Percentiles rank a stretch among this genome's conserved stretches.
These are phyloP conservation scores for Leishmania martiniquensis DNA, from an alignment of 208 protist genomes.

Conservation along the genomic window DNA sequence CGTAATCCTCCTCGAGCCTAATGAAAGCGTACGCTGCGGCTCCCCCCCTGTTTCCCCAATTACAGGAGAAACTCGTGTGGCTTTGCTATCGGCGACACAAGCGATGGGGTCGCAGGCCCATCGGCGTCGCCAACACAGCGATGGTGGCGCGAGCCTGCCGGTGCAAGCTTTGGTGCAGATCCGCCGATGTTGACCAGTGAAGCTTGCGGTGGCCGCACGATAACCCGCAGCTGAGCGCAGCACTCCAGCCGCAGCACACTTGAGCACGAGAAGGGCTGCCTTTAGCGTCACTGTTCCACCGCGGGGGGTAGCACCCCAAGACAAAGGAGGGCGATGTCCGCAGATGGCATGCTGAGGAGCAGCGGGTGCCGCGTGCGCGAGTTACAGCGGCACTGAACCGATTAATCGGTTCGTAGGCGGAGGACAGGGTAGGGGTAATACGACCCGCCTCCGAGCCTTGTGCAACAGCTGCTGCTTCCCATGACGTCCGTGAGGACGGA, in stretches of 20 bases:
- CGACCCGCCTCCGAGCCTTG: not conserved
- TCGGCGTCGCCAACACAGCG: not conserved
- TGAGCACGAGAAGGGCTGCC: not conserved
- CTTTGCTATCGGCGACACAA: conserved; percentile 29
- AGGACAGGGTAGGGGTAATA: not conserved
- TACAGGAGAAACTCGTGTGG: conserved; percentile 62
- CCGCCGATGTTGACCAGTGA: not conserved
- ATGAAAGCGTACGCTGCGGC: conserved; percentile 57
- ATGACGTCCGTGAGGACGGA: not conserved
- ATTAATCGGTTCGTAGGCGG: conserved; percentile 31
- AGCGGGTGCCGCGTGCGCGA: conserved; percentile 12
- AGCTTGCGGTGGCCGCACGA: not conserved
- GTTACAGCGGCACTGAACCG: conserved; percentile 13
- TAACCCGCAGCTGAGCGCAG: not conserved
- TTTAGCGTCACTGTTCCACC: not conserved
- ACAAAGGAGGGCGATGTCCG: not conserved
- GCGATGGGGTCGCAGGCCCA: not conserved
- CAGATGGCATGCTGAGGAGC: not conserved
- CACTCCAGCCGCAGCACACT: not conserved
- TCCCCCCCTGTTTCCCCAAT: conserved; percentile 12
- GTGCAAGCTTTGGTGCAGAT: not conserved
- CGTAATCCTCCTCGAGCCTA: conserved; percentile 45
- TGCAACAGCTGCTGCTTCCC: not conserved
- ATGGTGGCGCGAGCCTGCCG: not conserved
- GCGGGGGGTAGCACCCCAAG: not conserved